Percentiles rank a stretch among this genome's conserved stretches.
phyloP scores from a whole-genome alignment of 2,329 filamentous ascomycete species.

The Aspergillus latus region DNA sequence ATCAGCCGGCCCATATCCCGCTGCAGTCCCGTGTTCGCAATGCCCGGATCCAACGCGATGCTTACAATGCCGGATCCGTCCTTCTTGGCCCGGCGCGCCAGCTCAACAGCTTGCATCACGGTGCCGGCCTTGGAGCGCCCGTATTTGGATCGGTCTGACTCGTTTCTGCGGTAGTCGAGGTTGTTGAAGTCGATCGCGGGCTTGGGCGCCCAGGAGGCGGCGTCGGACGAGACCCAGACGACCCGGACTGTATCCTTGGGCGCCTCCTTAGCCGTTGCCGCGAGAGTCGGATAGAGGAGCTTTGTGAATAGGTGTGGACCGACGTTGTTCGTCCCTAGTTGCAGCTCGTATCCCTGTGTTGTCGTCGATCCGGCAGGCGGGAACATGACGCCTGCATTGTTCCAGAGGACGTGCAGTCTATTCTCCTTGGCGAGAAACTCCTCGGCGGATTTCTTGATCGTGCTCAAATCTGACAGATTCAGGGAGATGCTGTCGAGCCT shows the following conservation, averaged over 20 bases:
- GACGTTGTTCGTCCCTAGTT: conserved; percentile 44
- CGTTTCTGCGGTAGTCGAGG: not conserved
- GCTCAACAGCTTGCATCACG: conserved; percentile 6
- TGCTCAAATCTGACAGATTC: conserved; percentile 38
- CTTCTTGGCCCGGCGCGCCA: not conserved
- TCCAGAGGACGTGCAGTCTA: conserved; percentile 44
- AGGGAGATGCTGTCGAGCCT: conserved; percentile 42
- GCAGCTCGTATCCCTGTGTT: conserved; percentile 34
- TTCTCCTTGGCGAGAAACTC: conserved; percentile 37
- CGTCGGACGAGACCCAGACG: not conserved
- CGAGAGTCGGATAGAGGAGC: not conserved
- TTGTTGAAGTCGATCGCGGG: not conserved
- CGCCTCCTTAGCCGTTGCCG: not conserved
- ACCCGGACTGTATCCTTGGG: not conserved
- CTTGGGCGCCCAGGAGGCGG: not conserved
- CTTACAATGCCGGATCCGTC: not conserved
- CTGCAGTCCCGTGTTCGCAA: conserved; percentile 16
- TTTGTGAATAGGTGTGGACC: conserved; percentile 44
- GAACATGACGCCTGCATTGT: conserved; percentile 42
- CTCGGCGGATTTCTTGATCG: conserved; percentile 26
- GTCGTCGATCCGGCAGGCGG: conserved; percentile 34
- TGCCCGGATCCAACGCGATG: conserved; percentile 14
- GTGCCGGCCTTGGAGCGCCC: conserved; percentile 3
- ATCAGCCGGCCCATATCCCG: conserved; percentile 6
- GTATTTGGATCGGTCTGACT: not conserved